These are phyloP conservation scores for Omphalotus olearius DNA, from an alignment of 1,284 basidiomycete species.

Conservation along the genomic window DNA sequence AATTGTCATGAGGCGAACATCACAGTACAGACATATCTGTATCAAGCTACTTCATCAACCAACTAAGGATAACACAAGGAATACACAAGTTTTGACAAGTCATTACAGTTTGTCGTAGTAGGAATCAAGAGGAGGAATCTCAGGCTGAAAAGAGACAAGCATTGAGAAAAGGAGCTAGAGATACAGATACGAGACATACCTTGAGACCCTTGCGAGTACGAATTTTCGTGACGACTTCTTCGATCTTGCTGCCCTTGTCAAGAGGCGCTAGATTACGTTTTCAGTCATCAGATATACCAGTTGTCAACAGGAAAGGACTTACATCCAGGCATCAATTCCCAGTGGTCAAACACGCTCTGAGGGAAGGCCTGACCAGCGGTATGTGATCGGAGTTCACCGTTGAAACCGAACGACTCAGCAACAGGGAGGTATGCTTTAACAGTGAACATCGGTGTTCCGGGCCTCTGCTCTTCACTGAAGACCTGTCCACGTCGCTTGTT, in stretches of 20 bases:
- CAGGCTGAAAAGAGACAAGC: conserved; percentile 48
- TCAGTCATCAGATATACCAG: conserved; percentile 18
- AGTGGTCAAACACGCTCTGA: conserved; percentile 93
- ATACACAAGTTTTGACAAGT: conserved; percentile 1
- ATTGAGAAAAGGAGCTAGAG: neutral
- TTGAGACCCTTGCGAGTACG: conserved; percentile 93
- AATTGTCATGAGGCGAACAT: conserved; percentile 1
- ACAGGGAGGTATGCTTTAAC: conserved; percentile 99
- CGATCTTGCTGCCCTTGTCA: conserved; percentile 87
- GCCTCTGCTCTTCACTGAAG: conserved; percentile 95
- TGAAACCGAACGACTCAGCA: conserved; percentile 98
- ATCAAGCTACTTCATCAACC: conserved; percentile 2
- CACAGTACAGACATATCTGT: conserved; percentile 7
- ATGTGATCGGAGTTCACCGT: conserved; percentile 89
- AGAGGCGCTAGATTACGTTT: conserved; percentile 49
- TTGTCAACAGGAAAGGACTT: conserved; percentile 28
- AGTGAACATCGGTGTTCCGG: conserved; percentile 99
- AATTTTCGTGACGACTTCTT: conserved; percentile 81
- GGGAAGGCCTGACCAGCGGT: conserved; percentile 99
- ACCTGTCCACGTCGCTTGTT: conserved; percentile 99
- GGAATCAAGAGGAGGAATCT: conserved; percentile 79
- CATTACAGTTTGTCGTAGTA: conserved; percentile 88
- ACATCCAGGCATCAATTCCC: conserved; percentile 83
- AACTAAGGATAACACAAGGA: conserved; percentile 7
- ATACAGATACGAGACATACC: conserved; percentile 35